Conservation (phyloP, 306 rosid species). For the Echinosophora koreensis region DNA sequence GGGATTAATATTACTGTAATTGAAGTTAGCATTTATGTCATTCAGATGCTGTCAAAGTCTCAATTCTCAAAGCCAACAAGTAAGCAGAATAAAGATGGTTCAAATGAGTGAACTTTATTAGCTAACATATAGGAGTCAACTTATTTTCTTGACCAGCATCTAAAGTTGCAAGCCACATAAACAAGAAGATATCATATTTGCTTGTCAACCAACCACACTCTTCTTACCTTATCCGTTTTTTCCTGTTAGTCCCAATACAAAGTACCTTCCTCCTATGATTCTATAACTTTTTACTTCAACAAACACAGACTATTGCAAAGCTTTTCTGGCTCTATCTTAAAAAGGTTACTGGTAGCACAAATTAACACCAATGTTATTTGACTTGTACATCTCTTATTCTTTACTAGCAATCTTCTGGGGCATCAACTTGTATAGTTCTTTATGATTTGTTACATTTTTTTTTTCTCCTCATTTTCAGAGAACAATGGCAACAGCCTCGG, state of each 20-base stretch:
- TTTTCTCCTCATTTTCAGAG: slow-evolving; percentile 39
- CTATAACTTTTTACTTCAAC: slow-evolving; percentile 32
- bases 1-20: not conserved
- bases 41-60: not conserved
- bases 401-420: not conserved
- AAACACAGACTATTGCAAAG: not conserved
- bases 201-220: slow-evolving; percentile 56
- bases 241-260: slow-evolving; percentile 42
- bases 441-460: not conserved
- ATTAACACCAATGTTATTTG: not conserved
- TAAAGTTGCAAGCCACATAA: slow-evolving; percentile 25
- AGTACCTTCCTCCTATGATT: slow-evolving; percentile 5
- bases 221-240: slow-evolving; percentile 60
- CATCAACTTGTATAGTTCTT: not conserved
- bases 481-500: slow-evolving; percentile 61
- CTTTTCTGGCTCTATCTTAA: slow-evolving; percentile 9
- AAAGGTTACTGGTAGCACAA: slow-evolving; percentile 15
- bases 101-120: slow-evolving; percentile 20
- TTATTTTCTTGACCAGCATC: slow-evolving; percentile 43
- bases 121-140: not conserved
- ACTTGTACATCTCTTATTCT: not conserved
- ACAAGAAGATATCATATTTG: slow-evolving; percentile 40
- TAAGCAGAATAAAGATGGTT: not conserved
- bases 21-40: not conserved
- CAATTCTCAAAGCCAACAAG: not conserved